phyloP scores from a whole-genome alignment of 1,139 yeast genomes.

The Blastobotrys serpentis region DNA sequence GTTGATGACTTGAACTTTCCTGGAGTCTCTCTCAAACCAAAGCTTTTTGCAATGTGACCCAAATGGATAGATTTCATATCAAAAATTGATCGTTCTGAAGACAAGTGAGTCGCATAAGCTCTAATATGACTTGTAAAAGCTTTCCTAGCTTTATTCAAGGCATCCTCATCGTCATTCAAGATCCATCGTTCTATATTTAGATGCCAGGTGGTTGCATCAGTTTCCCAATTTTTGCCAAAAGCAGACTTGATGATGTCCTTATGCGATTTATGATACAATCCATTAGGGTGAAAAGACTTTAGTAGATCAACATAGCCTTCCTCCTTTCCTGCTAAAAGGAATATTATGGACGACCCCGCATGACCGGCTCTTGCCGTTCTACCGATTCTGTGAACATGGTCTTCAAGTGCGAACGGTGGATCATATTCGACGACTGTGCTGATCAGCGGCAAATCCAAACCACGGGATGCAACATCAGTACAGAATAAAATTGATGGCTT shows the following conservation, averaged over 20 bases:
- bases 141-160: constrained; percentile 67
- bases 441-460: constrained; percentile 75
- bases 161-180: constrained; percentile 61
- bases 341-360: constrained; percentile 68
- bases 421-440: constrained; percentile 85
- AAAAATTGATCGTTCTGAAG: constrained; percentile 73
- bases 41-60: constrained; percentile 93
- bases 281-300: constrained; percentile 61
- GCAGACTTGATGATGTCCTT: constrained; percentile 55
- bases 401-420: constrained; percentile 87
- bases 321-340: constrained; percentile 83
- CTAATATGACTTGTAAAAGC: constrained; percentile 88
- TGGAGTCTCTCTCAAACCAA: constrained; percentile 93
- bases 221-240: constrained; percentile 78
- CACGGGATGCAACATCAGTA: constrained; percentile 93
- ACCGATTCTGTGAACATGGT: constrained; percentile 92
- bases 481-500: constrained; percentile 72
- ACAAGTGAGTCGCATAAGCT: constrained; percentile 94
- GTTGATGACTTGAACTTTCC: constrained; percentile 41
- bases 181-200: constrained; percentile 85
- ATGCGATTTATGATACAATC: constrained; percentile 53
- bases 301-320: constrained; percentile 72
- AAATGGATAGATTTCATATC: constrained; percentile 79
- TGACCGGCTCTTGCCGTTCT: constrained; percentile 94
- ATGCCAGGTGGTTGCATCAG: constrained; percentile 96